A percentile compares a stretch with the other conserved stretches of the same genome.
These are phyloP conservation scores for Hymenoscyphus salicellus DNA, from an alignment of 2,329 filamentous ascomycete species.

Conservation along the genomic window DNA sequence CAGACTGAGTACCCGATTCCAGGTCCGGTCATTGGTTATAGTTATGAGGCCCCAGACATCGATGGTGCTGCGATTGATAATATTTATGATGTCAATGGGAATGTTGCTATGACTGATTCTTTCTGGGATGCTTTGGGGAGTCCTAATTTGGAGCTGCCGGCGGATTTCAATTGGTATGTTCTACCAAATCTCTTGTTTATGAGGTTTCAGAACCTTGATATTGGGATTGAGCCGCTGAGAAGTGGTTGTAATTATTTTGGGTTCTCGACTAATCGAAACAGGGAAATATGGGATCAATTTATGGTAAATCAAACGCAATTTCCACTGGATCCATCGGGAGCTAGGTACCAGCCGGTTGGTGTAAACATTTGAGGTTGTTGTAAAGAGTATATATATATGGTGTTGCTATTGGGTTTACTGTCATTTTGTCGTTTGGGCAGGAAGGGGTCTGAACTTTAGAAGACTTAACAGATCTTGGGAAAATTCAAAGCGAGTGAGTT, in stretches of 20 bases:
- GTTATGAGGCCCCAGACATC: neutral
- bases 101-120: constrained; percentile 19
- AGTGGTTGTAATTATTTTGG: neutral
- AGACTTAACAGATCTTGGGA: too few relatives aligned
- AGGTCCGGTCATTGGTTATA: constrained; percentile 1
- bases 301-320: constrained; percentile 10
- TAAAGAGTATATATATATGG: too few relatives aligned
- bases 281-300: constrained; percentile 29
- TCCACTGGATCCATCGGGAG: neutral
- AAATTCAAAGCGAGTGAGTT: too few relatives aligned
- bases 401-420: too few relatives aligned
- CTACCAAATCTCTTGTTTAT: neutral
- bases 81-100: neutral
- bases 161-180: constrained; percentile 27
- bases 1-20: constrained; percentile 9
- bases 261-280: constrained; percentile 2
- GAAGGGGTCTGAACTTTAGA: too few relatives aligned
- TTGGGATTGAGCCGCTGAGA: neutral
- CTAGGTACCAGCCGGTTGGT: neutral
- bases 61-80: too few relatives aligned
- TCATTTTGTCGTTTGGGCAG: too few relatives aligned
- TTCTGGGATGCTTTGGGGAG: constrained; percentile 22
- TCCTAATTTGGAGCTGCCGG: constrained; percentile 17
- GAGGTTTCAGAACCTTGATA: neutral
- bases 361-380: neutral